Conservation (phyloP, 768 basidiomycete genomes). For the Hemileccinum rubropunctum region DNA sequence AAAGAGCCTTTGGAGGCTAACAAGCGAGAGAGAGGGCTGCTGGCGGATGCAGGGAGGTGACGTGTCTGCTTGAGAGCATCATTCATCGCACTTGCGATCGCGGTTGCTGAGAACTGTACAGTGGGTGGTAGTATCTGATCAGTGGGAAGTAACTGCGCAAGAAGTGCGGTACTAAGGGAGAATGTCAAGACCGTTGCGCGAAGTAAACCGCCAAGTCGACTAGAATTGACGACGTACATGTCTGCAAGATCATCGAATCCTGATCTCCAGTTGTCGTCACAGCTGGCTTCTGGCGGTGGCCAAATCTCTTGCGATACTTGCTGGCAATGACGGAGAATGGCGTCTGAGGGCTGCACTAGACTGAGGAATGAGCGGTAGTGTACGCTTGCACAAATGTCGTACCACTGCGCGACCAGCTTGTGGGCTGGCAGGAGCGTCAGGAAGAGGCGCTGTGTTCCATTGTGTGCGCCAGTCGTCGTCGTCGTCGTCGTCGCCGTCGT, state of each 20-base stretch:
- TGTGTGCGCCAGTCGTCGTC: conserved; percentile 38
- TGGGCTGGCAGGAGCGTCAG: no score
- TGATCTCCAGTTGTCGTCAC: conserved; percentile 36
- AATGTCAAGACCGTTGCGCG: background rate
- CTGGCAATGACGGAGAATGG: conserved; percentile 53
- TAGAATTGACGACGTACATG: conserved; percentile 47
- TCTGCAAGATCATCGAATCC: conserved; percentile 51
- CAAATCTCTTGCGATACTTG: conserved; percentile 52
- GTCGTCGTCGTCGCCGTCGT: conserved; percentile 16
- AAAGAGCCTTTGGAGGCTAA: conserved; percentile 68
- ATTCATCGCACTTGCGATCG: conserved; percentile 54
- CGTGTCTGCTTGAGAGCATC: conserved; percentile 65
- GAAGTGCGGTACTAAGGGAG: conserved; percentile 37
- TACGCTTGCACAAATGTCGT: conserved; percentile 30
- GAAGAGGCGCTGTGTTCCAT: conserved; percentile 32
- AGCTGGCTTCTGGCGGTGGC: conserved; percentile 35
- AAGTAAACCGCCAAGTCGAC: no score
- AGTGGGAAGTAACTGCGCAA: conserved; percentile 47
- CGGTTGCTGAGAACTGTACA: conserved; percentile 52
- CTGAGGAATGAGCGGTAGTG: conserved; percentile 18
- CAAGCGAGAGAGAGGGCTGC: conserved; percentile 70
- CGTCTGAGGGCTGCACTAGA: conserved; percentile 58
- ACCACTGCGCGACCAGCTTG: conserved; percentile 44
- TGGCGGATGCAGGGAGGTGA: conserved; percentile 48
- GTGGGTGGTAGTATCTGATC: conserved; percentile 49